Evolutionary conservation across 768 basidiomycete species (phyloP).

Genomic region (Boletus speciosus): DNA sequence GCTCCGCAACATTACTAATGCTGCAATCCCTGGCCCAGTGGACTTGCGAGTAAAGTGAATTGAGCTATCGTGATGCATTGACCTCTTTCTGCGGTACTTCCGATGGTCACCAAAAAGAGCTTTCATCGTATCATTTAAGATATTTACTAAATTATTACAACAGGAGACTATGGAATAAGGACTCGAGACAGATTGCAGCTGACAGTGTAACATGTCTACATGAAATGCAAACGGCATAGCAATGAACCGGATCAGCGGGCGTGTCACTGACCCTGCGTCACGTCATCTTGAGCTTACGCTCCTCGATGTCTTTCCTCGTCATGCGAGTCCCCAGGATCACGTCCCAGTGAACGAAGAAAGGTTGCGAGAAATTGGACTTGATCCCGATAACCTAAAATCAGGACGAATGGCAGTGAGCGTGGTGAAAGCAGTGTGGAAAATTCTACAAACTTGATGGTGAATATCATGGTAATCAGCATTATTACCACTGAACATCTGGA

Average conservation of each 20-base stretch:
- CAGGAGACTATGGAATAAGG: conserved; percentile 10
- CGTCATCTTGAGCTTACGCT: conserved; percentile 37
- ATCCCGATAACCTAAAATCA: conserved; percentile 57
- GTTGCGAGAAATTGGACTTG: conserved; percentile 94
- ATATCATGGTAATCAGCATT: conserved; percentile 98
- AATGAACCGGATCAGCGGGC: not conserved
- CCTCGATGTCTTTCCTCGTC: conserved; percentile 65
- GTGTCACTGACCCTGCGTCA: not conserved
- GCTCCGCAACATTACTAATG: too few species aligned
- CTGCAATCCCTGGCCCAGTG: too few species aligned
- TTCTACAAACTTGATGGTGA: conserved; percentile 76
- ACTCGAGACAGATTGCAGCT: not conserved
- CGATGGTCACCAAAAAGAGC: not conserved
- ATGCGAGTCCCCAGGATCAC: conserved; percentile 76
- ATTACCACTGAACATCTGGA: conserved; percentile 81
- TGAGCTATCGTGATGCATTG: too few species aligned
- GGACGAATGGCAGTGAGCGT: not conserved
- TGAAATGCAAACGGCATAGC: not conserved
- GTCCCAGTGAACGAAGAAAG: conserved; percentile 97
- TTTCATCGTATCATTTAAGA: conserved; percentile 14
- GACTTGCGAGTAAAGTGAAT: too few species aligned
- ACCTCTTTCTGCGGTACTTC: too few species aligned
- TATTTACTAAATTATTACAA: conserved; percentile 20
- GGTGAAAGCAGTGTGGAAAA: not conserved
- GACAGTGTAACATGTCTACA: not conserved